These are phyloP conservation scores for Populus tomentosa DNA, from an alignment of 441 rosid species.

Conservation along the genomic window DNA sequence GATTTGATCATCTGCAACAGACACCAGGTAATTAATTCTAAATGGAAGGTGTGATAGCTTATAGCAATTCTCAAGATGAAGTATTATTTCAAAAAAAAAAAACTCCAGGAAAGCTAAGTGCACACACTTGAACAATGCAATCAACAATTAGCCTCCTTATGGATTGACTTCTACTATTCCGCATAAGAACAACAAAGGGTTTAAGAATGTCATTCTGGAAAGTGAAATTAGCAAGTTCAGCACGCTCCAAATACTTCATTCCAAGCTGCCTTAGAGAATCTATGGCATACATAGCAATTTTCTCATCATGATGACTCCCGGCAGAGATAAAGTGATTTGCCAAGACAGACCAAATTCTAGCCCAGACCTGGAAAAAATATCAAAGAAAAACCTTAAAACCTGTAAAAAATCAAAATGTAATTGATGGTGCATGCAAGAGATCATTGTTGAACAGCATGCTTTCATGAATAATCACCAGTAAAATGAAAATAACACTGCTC, in stretches of 20 bases:
- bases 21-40: conserved; percentile 18
- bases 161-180: conserved; percentile 87
- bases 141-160: conserved; percentile 93
- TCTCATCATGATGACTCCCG: conserved; percentile 97
- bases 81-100: not conserved
- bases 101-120: conserved; percentile 18
- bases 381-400: conserved; percentile 16
- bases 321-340: conserved; percentile 99
- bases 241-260: conserved; percentile 96
- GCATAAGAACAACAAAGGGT: conserved; percentile 95
- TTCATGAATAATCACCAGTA: not conserved
- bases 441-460: not conserved
- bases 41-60: not conserved
- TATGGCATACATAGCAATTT: conserved; percentile 98
- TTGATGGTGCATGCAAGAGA: not conserved
- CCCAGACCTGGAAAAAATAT: conserved; percentile 84
- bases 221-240: conserved; percentile 94
- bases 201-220: conserved; percentile 99
- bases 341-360: conserved; percentile 96
- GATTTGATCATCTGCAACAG: conserved; percentile 93
- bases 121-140: conserved; percentile 93
- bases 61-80: not conserved
- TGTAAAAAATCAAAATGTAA: not conserved
- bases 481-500: not conserved
- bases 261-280: conserved; percentile 99